These are phyloP conservation scores for Alliaria petiolata DNA, from an alignment of 345 rosid species.

Conservation along the genomic window DNA sequence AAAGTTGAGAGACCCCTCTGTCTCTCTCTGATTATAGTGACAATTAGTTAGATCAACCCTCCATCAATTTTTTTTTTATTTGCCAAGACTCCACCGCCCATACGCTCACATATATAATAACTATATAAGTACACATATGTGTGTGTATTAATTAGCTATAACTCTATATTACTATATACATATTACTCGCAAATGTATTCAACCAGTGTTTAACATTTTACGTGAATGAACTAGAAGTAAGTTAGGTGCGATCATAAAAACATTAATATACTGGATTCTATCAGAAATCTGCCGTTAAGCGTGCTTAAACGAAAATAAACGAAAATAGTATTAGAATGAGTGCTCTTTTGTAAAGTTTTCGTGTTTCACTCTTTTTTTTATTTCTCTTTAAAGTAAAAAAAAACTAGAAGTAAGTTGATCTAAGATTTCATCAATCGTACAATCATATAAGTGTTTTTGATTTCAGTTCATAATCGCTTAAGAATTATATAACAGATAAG, in stretches of 20 bases:
- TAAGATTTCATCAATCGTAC: neutral
- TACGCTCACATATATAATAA: neutral
- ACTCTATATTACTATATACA: too few species aligned
- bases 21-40: neutral
- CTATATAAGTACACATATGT: too few species aligned
- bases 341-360: too few species aligned
- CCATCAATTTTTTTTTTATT: neutral
- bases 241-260: too few species aligned
- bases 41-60: neutral
- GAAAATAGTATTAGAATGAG: too few species aligned
- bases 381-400: too few species aligned
- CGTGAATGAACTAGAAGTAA: neutral
- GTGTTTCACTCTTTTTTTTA: too few species aligned
- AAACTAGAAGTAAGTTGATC: too few species aligned
- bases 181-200: neutral
- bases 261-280: too few species aligned
- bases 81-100: conserved; percentile 7
- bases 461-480: neutral
- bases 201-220: neutral
- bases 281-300: too few species aligned
- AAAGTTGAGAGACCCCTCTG: conserved; percentile 18
- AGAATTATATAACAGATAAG: neutral
- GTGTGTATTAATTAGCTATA: too few species aligned
- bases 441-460: neutral
- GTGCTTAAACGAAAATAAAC: too few species aligned